Conservation (phyloP, 805 yeast species). For the Cyberlindnera xylosilytica region DNA sequence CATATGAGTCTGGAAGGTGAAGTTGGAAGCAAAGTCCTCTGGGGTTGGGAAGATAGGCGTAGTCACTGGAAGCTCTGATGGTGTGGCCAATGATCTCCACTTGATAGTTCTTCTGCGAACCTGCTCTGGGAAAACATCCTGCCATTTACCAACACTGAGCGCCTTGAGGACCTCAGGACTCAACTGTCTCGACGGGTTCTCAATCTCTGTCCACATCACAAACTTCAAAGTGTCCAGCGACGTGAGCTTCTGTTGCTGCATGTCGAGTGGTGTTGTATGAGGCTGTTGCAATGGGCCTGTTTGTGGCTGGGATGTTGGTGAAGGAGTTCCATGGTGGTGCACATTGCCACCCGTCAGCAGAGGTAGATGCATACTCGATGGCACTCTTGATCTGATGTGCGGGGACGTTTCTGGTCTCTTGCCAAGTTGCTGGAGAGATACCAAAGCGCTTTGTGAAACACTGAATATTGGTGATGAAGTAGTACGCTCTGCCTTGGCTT, state of each 20-base stretch:
- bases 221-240: constrained; percentile 21
- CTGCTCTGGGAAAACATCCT: constrained; percentile 77
- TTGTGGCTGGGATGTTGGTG: constrained; percentile 4
- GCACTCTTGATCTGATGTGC: constrained; percentile 1
- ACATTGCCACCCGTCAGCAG: background rate
- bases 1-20: constrained; percentile 80
- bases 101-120: constrained; percentile 68
- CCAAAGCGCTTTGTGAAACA: constrained; percentile 19
- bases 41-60: constrained; percentile 74
- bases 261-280: constrained; percentile 7
- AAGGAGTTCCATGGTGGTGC: background rate
- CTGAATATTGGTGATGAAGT: constrained; percentile 18
- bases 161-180: constrained; percentile 51
- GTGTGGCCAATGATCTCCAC: constrained; percentile 92
- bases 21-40: constrained; percentile 66
- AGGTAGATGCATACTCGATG: constrained; percentile 2
- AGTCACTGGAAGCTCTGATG: constrained; percentile 87
- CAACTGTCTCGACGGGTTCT: constrained; percentile 74
- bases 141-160: constrained; percentile 82
- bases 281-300: too few species aligned
- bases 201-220: constrained; percentile 55
- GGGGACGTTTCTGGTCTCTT: constrained; percentile 10
- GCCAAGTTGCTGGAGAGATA: constrained; percentile 19
- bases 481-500: constrained; percentile 20
- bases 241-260: constrained; percentile 11